Evolutionary conservation across 306 rosid genomes (phyloP).

Genomic region (Parietaria judaica): DNA sequence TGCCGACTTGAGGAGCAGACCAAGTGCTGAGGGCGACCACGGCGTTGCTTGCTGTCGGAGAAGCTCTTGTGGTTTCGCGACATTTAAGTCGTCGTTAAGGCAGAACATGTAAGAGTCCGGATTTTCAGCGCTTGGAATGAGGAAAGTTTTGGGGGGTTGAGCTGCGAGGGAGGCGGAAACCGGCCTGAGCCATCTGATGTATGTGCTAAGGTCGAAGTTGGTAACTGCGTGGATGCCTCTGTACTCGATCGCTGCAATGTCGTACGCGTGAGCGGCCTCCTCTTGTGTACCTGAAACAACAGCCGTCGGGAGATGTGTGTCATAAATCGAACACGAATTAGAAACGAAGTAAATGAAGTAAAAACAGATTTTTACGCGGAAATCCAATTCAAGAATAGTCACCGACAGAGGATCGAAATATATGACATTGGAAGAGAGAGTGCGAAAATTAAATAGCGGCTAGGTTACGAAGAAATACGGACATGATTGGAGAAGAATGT

Average conservation of each 20-base stretch:
- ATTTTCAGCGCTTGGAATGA: conserved; percentile 21
- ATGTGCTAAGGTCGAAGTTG: conserved; percentile 40
- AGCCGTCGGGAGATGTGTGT: too few species aligned
- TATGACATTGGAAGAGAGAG: too few species aligned
- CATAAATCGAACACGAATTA: too few species aligned
- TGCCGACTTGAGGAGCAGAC: conserved; percentile 71
- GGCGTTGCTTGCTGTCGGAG: conserved; percentile 20
- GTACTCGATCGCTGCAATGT: conserved; percentile 41
- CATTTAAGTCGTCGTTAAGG: conserved; percentile 27
- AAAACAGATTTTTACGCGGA: too few species aligned
- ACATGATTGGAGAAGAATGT: too few species aligned
- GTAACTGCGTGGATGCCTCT: conserved; percentile 43
- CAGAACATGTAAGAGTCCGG: conserved; percentile 20
- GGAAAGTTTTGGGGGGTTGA: conserved; percentile 30
- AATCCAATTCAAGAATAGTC: too few species aligned
- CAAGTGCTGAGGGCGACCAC: conserved; percentile 55
- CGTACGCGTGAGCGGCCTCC: conserved; percentile 46
- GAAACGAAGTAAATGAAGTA: too few species aligned
- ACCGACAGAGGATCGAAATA: too few species aligned
- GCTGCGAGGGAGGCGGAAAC: conserved; percentile 27
- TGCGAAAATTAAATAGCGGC: too few species aligned
- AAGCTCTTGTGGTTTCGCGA: conserved; percentile 17
- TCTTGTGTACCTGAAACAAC: conserved; percentile 40
- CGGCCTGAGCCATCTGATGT: conserved; percentile 40
- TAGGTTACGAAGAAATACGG: too few species aligned